A percentile compares a stretch with the other conserved stretches of the same genome.
These are phyloP conservation scores for Allium sativum DNA, from an alignment of 106 monocot genomes.

Conservation along the genomic window DNA sequence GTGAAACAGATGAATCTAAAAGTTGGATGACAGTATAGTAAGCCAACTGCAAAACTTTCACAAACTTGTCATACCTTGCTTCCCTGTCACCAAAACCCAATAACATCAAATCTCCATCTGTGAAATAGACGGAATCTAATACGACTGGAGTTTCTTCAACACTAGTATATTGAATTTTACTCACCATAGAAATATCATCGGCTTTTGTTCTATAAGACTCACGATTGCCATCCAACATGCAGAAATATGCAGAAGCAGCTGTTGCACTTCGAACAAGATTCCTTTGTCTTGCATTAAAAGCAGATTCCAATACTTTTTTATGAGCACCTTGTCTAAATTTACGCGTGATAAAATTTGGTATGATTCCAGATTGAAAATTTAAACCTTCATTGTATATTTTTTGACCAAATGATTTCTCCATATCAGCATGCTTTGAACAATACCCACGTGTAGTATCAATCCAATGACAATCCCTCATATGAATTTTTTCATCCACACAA, in stretches of 20 bases:
- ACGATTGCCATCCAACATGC: conserved; percentile 7
- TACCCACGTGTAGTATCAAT: conserved; percentile 41
- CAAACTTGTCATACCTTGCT: conserved; percentile 47
- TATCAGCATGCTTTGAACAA: conserved; percentile 74
- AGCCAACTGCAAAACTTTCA: too few species aligned
- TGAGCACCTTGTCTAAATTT: conserved; percentile 39
- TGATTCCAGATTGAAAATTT: conserved; percentile 39
- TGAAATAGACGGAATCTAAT: conserved; percentile 83
- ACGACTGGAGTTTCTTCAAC: conserved; percentile 56
- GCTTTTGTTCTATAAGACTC: conserved; percentile 28
- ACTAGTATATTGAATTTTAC: conserved; percentile 22
- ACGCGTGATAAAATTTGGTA: conserved; percentile 21
- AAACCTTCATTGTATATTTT: conserved; percentile 27
- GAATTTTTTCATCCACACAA: conserved; percentile 55
- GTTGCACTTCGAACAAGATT: conserved; percentile 61
- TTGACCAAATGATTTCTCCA: conserved; percentile 77
- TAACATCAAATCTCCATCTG: conserved; percentile 77
- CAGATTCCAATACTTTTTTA: conserved; percentile 37
- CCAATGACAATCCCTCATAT: conserved; percentile 60
- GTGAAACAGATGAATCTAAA: too few species aligned
- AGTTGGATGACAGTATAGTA: too few species aligned
- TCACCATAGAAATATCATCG: conserved; percentile 41
- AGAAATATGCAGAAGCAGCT: conserved; percentile 73
- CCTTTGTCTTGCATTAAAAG: conserved; percentile 44
- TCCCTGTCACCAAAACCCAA: conserved; percentile 89